Evolutionary conservation across 306 rosid genomes (phyloP).

Genomic region (Adenanthera pavonina): DNA sequence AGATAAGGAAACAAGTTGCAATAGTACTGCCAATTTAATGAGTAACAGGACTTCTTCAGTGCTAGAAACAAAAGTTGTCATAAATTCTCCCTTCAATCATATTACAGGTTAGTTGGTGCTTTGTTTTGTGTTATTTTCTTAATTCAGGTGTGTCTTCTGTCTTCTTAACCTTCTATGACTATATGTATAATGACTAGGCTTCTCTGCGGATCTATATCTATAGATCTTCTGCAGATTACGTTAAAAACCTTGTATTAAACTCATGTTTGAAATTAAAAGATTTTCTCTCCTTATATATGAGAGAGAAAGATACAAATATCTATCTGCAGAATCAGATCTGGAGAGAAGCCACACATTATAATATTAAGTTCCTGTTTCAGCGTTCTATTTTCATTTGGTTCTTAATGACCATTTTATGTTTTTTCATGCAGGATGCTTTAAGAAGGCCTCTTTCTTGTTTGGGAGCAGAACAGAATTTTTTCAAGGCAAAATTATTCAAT

Average conservation of each 20-base stretch:
- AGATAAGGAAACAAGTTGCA: conserved; percentile 75
- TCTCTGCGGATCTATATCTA: no score
- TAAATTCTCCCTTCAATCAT: conserved; percentile 57
- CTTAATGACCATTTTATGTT: conserved; percentile 18
- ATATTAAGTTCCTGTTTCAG: conserved; percentile 14
- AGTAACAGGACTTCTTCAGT: conserved; percentile 66
- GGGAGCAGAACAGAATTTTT: conserved; percentile 58
- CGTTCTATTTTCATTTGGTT: conserved; percentile 21
- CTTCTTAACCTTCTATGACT: conserved; percentile 1
- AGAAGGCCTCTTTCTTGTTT: conserved; percentile 64
- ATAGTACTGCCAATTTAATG: conserved; percentile 78
- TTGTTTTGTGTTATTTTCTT: conserved; percentile 25
- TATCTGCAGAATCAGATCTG: no score
- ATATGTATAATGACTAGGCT: no score
- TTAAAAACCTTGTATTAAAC: no score
- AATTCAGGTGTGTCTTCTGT: neutral
- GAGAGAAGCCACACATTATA: no score
- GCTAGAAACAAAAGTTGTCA: conserved; percentile 53
- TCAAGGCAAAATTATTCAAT: conserved; percentile 70
- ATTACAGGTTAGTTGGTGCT: conserved; percentile 54
- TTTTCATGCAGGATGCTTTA: conserved; percentile 75
- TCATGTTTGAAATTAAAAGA: no score
- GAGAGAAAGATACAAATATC: no score
- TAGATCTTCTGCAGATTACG: no score
- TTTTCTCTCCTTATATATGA: no score